Evolutionary conservation across 176 grass and related monocot species (phyloP).

Genomic region (Aegilops tauschii): DNA sequence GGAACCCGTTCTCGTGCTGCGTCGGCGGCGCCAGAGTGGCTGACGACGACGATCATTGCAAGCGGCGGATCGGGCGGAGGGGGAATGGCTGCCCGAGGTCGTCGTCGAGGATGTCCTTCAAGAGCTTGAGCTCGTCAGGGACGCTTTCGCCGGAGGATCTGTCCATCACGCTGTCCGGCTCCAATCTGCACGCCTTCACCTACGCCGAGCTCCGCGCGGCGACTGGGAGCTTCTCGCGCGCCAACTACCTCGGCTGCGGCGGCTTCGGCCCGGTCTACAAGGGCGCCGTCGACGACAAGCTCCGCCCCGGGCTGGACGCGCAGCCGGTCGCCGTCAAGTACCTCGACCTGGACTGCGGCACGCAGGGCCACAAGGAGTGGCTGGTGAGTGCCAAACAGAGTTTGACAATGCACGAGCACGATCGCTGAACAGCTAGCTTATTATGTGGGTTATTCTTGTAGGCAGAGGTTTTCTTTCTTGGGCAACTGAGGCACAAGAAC

Average conservation of each 20-base stretch:
- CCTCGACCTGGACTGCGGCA: slow-evolving; percentile 71
- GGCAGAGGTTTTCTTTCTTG: slow-evolving; percentile 93
- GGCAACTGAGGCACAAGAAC: slow-evolving; percentile 76
- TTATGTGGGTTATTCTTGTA: slow-evolving; percentile 2
- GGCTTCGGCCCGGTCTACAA: slow-evolving; percentile 82
- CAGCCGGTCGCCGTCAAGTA: slow-evolving; percentile 82
- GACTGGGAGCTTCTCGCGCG: slow-evolving; percentile 52
- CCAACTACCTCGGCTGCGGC: slow-evolving; percentile 83
- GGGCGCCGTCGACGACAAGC: slow-evolving; percentile 56
- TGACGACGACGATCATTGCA: neutral
- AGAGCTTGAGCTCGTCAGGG: slow-evolving; percentile 66
- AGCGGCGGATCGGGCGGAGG: neutral
- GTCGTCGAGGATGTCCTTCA: slow-evolving; percentile 59
- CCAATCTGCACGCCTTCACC: slow-evolving; percentile 79
- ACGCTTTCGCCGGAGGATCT: slow-evolving; percentile 71
- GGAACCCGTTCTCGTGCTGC: slow-evolving; percentile 38
- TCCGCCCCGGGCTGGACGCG: slow-evolving; percentile 50
- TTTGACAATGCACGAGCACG: no score
- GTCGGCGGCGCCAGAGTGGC: neutral
- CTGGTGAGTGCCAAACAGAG: slow-evolving; percentile 56
- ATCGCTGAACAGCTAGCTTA: no score
- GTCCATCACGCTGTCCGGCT: slow-evolving; percentile 57
- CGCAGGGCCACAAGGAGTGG: slow-evolving; percentile 89
- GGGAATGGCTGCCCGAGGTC: slow-evolving; percentile 33
- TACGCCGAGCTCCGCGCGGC: slow-evolving; percentile 58